Percentiles rank a stretch among this genome's conserved stretches.
Evolutionary conservation across 768 basidiomycete species (phyloP).

Genomic region (Mycena epipterygia): DNA sequence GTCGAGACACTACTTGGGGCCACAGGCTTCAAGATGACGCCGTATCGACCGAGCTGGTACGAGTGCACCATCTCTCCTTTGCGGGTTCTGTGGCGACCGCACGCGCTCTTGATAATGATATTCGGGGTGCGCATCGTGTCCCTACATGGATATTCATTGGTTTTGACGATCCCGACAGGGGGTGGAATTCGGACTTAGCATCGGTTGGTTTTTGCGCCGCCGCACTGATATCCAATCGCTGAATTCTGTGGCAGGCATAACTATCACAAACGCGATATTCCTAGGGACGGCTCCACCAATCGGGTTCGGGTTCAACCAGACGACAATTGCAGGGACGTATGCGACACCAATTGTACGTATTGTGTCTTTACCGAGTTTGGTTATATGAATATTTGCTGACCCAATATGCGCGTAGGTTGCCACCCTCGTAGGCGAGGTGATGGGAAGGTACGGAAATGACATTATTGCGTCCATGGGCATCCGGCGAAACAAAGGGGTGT

Average conservation of each 20-base stretch:
- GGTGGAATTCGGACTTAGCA: constrained; percentile 59
- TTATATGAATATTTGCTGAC: background rate
- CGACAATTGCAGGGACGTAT: constrained; percentile 57
- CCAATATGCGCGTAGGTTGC: constrained; percentile 54
- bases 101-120: constrained; percentile 50
- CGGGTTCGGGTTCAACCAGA: constrained; percentile 62
- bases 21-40: constrained; percentile 65
- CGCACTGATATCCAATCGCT: no score
- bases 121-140: constrained; percentile 50
- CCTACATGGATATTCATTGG: background rate
- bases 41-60: constrained; percentile 56
- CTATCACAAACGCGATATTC: constrained; percentile 67
- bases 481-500: constrained; percentile 63
- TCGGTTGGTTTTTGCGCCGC: no score
- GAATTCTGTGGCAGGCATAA: no score
- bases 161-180: constrained; percentile 40
- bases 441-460: constrained; percentile 67
- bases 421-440: constrained; percentile 63
- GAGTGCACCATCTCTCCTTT: constrained; percentile 39
- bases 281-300: constrained; percentile 59
- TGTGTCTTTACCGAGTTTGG: background rate
- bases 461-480: constrained; percentile 59
- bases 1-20: constrained; percentile 66
- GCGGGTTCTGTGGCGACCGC: constrained; percentile 59
- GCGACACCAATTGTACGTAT: constrained; percentile 58